These are phyloP conservation scores for Staphylotrichum longicolle DNA, from an alignment of 495 filamentous ascomycete genomes.

Conservation along the genomic window DNA sequence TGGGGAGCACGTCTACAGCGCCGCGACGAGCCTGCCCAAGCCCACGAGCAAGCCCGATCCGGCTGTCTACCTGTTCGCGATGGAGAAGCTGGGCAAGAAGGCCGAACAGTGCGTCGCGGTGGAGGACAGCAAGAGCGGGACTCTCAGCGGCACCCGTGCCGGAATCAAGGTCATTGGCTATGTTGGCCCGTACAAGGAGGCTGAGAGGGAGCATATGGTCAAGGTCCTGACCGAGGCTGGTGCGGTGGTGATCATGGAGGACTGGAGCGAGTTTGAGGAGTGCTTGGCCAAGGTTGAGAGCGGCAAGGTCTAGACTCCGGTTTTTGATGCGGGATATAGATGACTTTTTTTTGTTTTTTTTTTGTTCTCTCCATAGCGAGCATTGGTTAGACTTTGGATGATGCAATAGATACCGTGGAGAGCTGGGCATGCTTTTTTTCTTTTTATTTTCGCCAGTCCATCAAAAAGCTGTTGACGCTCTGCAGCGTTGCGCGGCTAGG, in stretches of 20 bases:
- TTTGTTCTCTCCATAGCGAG: not conserved
- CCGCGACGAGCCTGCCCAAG: constrained; percentile 71
- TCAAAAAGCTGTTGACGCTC: constrained; percentile 83
- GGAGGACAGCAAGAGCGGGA: constrained; percentile 88
- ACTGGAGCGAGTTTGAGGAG: constrained; percentile 79
- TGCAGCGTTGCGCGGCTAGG: constrained; percentile 79
- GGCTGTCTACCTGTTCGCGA: constrained; percentile 83
- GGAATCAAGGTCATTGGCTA: constrained; percentile 82
- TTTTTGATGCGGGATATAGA: not conserved
- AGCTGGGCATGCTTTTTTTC: not conserved
- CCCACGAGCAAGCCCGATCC: constrained; percentile 92
- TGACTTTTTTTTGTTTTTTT: no score
- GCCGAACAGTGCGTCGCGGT: constrained; percentile 76
- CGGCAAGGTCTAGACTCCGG: constrained; percentile 24
- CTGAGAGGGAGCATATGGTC: constrained; percentile 71
- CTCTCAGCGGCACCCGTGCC: constrained; percentile 76
- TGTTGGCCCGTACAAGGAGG: constrained; percentile 74
- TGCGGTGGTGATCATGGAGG: constrained; percentile 72
- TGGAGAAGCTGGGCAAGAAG: constrained; percentile 70
- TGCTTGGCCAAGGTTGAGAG: constrained; percentile 66
- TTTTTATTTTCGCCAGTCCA: constrained; percentile 50
- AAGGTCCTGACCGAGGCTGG: constrained; percentile 66
- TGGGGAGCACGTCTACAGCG: constrained; percentile 74
- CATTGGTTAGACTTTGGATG: not conserved
- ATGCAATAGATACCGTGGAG: constrained; percentile 15